A percentile compares a stretch with the other conserved stretches of the same genome.
Evolutionary conservation across 75 land plant genomes (phyloP).

Genomic region (Pinus tabuliformis): DNA sequence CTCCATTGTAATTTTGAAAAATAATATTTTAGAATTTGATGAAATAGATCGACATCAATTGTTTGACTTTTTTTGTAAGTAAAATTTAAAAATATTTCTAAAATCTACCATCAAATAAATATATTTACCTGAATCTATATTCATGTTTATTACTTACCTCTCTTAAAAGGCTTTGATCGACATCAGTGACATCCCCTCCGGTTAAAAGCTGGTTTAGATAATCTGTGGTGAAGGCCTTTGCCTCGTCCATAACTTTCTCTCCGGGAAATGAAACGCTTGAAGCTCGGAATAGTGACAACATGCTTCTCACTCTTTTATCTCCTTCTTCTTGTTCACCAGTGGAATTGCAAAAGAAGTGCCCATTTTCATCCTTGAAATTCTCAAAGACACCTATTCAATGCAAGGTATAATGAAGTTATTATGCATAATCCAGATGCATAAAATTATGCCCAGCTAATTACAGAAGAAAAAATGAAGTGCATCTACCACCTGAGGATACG

Average conservation of each 20-base stretch:
- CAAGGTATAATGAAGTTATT: no score
- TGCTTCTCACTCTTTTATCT: background rate
- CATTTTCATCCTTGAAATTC: conserved; percentile 11
- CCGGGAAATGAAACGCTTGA: conserved; percentile 17
- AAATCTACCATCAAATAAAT: no score
- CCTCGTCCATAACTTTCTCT: conserved; percentile 23
- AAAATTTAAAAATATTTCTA: no score
- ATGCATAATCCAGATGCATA: background rate
- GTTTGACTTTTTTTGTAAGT: no score
- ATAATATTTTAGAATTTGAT: no score
- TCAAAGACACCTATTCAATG: conserved; percentile 15
- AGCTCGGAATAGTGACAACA: conserved; percentile 24
- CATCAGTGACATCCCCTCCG: background rate
- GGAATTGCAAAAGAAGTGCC: background rate
- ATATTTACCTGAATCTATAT: no score
- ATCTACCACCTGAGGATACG: conserved; percentile 29
- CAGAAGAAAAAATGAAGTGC: background rate
- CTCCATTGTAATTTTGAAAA: no score
- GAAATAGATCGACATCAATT: no score
- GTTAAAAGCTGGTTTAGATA: conserved; percentile 2
- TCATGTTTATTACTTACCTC: background rate
- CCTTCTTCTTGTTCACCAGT: background rate
- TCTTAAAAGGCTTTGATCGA: background rate
- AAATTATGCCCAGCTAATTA: background rate
- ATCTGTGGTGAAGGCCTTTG: conserved; percentile 6